Percentiles rank a stretch among this genome's conserved stretches.
phyloP scores from a whole-genome alignment of 148 eudicot genomes.

The Fagopyrum homotropicum region DNA sequence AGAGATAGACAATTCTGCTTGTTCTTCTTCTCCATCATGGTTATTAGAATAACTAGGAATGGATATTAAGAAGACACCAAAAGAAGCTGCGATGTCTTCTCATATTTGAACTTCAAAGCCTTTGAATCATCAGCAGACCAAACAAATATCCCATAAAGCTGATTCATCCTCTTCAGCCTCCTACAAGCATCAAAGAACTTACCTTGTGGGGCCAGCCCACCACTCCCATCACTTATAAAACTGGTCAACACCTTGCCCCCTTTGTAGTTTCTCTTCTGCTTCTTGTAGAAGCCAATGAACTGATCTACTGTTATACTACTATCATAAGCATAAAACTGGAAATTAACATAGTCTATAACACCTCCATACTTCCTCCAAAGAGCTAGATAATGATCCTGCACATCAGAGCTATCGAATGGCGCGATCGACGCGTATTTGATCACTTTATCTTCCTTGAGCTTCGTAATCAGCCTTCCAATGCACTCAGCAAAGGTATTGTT shows the following conservation, averaged over 20 bases:
- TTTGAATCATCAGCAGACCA: conserved; percentile 54
- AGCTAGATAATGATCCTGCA: conserved; percentile 28
- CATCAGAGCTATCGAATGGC: conserved; percentile 32
- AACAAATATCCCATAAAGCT: conserved; percentile 40
- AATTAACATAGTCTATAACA: conserved; percentile 40
- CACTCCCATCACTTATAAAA: conserved; percentile 37
- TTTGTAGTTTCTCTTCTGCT: conserved; percentile 29
- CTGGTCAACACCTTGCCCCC: conserved; percentile 43
- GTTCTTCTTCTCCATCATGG: not conserved
- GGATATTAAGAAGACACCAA: conserved; percentile 18
- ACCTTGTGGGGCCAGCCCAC: conserved; percentile 35
- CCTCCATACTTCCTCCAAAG: conserved; percentile 36
- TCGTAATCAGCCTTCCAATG: conserved; percentile 34
- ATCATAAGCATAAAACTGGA: conserved; percentile 49
- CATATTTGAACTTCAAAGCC: conserved; percentile 28
- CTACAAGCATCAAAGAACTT: conserved; percentile 34
- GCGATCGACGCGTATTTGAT: conserved; percentile 41
- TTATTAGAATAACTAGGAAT: not conserved
- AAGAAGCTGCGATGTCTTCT: conserved; percentile 29
- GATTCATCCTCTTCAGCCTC: conserved; percentile 22
- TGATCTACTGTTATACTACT: conserved; percentile 25
- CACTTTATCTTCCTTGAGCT: conserved; percentile 25
- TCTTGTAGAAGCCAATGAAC: conserved; percentile 29
- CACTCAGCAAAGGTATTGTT: conserved; percentile 31
- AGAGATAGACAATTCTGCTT: not conserved